phyloP scores from a whole-genome alignment of 352 stramenopile species.

The Globisporangium sylvaticum region DNA sequence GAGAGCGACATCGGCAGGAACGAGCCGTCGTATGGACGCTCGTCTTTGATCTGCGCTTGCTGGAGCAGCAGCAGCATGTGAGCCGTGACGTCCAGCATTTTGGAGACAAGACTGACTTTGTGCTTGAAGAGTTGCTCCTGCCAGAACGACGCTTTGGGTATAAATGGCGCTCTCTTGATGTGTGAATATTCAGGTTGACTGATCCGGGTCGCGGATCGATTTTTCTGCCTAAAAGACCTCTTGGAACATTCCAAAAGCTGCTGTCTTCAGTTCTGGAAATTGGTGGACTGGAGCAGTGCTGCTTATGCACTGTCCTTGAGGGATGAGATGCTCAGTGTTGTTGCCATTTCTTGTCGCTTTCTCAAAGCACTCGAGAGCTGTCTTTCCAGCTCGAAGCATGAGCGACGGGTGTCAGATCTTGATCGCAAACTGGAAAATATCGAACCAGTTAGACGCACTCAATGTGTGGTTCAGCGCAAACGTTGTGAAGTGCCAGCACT shows the following conservation, averaged over 20 bases:
- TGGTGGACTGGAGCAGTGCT: background rate
- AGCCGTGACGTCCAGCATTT: conserved; percentile 35
- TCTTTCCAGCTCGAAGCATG: conserved; percentile 7
- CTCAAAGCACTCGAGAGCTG: conserved; percentile 7
- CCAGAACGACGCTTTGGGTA: background rate
- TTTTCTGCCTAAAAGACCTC: conserved; percentile 7
- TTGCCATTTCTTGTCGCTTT: background rate
- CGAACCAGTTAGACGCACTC: background rate
- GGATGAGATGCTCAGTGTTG: background rate
- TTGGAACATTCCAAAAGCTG: conserved; percentile 4
- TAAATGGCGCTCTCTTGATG: background rate
- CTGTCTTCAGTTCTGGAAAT: conserved; percentile 5
- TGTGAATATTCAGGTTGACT: background rate
- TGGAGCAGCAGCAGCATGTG: conserved; percentile 54
- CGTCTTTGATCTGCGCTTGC: conserved; percentile 41
- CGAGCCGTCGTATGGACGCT: conserved; percentile 32
- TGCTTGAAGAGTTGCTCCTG: background rate
- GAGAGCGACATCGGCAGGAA: conserved; percentile 55
- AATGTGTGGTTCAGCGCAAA: conserved; percentile 9
- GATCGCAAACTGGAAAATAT: conserved; percentile 3
- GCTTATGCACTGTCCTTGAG: background rate
- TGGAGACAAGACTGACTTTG: too few relatives aligned
- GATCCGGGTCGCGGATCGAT: background rate
- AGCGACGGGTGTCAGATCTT: conserved; percentile 10
- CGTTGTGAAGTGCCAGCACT: conserved; percentile 17